Evolutionary conservation across 495 filamentous ascomycete genomes (phyloP).

Genomic region (Parmelia sp.): DNA sequence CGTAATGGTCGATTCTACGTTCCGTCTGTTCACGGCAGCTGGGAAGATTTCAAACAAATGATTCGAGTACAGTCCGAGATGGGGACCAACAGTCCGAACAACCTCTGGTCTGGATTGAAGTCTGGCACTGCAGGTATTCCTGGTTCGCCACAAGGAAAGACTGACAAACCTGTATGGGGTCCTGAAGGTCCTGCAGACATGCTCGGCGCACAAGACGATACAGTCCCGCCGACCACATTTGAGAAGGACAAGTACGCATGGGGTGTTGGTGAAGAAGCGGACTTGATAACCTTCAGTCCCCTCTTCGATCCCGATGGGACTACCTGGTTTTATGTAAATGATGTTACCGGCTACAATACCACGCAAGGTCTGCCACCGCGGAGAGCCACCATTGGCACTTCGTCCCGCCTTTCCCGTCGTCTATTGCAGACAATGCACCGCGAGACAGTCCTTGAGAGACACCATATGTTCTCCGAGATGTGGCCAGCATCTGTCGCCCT

Average conservation of each 20-base stretch:
- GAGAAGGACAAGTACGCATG: slow-evolving; percentile 77
- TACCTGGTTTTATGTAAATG: slow-evolving; percentile 78
- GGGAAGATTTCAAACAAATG: slow-evolving; percentile 90
- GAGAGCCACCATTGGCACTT: slow-evolving; percentile 81
- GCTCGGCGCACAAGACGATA: slow-evolving; percentile 61
- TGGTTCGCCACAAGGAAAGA: slow-evolving; percentile 42
- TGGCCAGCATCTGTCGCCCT: slow-evolving; percentile 81
- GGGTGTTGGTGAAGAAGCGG: slow-evolving; percentile 89
- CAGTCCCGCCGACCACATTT: slow-evolving; percentile 60
- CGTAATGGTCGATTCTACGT: slow-evolving; percentile 88
- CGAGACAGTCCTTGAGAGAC: slow-evolving; percentile 72
- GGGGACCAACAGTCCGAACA: slow-evolving; percentile 66
- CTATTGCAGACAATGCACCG: slow-evolving; percentile 83
- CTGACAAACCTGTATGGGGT: slow-evolving; percentile 78
- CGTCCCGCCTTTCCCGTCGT: slow-evolving; percentile 72
- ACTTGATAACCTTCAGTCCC: slow-evolving; percentile 89
- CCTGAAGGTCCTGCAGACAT: slow-evolving; percentile 69
- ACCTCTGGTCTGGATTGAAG: slow-evolving; percentile 55
- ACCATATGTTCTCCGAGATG: slow-evolving; percentile 94
- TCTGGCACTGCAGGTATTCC: slow-evolving; percentile 37
- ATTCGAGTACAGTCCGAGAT: slow-evolving; percentile 83
- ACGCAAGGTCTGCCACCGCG: slow-evolving; percentile 64
- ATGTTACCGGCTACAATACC: slow-evolving; percentile 84
- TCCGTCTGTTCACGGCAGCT: slow-evolving; percentile 77
- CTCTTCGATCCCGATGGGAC: slow-evolving; percentile 87